Percentiles rank a stretch among this genome's conserved stretches.
Conservation (phyloP, 2,329 filamentous ascomycete species). For the Paramyrothecium roridum region DNA sequence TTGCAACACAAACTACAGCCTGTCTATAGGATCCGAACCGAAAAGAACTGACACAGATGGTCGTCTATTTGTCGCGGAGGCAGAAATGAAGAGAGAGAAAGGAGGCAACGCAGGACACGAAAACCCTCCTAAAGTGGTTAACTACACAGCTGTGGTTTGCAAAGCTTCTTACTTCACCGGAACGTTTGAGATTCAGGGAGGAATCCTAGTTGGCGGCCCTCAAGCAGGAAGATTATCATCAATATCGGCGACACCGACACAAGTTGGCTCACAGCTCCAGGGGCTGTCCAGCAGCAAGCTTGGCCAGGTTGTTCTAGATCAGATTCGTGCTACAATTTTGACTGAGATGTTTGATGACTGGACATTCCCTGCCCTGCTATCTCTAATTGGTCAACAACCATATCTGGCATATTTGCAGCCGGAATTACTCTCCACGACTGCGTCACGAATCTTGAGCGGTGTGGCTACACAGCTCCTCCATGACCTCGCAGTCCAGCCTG, state of each 20-base stretch:
- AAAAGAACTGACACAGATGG: too few species aligned
- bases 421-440: constrained; percentile 8
- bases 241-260: not conserved
- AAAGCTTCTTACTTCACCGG: constrained; percentile 14
- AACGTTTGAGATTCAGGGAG: constrained; percentile 7
- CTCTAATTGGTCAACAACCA: constrained; percentile 11
- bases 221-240: constrained; percentile 4
- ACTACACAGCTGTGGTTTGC: constrained; percentile 15
- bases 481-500: constrained; percentile 8
- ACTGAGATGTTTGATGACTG: too few species aligned
- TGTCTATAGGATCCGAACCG: too few species aligned
- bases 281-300: constrained; percentile 10
- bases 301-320: constrained; percentile 9
- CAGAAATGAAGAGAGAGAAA: too few species aligned
- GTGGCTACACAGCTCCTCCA: constrained; percentile 10
- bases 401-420: constrained; percentile 10
- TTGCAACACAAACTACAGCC: too few species aligned
- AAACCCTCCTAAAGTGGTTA: too few species aligned
- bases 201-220: constrained; percentile 8
- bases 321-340: constrained; percentile 10
- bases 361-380: constrained; percentile 17
- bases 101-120: too few species aligned
- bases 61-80: too few species aligned
- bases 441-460: constrained; percentile 10
- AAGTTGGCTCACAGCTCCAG: too few species aligned